phyloP scores from a whole-genome alignment of 768 basidiomycete species.

The Leccinellum albellum region DNA sequence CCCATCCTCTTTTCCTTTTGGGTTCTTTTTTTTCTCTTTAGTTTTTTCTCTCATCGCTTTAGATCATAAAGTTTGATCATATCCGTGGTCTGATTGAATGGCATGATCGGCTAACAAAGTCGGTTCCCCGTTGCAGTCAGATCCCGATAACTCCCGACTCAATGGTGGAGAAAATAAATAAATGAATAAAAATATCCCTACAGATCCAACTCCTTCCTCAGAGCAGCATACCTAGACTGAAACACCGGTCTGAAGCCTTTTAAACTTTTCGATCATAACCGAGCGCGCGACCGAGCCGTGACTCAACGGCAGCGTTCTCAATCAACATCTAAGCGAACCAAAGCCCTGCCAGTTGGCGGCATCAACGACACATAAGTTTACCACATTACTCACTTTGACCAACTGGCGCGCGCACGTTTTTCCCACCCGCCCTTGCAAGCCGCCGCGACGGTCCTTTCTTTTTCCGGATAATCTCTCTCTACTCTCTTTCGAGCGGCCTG shows the following conservation, averaged over 20 bases:
- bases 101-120: constrained; percentile 11
- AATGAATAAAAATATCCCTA: constrained; percentile 4
- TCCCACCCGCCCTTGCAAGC: neutral
- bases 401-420: neutral
- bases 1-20: constrained; percentile 14
- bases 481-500: neutral
- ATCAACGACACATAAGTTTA: neutral
- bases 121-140: neutral
- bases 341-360: neutral
- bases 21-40: neutral
- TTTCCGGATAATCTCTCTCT: neutral
- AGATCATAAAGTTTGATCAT: constrained; percentile 6
- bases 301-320: neutral
- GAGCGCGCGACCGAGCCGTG: neutral
- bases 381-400: neutral
- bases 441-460: neutral
- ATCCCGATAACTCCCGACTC: constrained; percentile 24
- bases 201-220: neutral
- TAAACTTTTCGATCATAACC: neutral
- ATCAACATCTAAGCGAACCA: neutral
- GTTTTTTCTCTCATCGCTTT: constrained; percentile 15
- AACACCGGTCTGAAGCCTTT: neutral
- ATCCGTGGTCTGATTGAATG: constrained; percentile 9
- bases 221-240: neutral
- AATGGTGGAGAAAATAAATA: constrained; percentile 6